These are phyloP conservation scores for Lecanosticta acicola DNA, from an alignment of 2,329 filamentous ascomycete species.

Conservation along the genomic window DNA sequence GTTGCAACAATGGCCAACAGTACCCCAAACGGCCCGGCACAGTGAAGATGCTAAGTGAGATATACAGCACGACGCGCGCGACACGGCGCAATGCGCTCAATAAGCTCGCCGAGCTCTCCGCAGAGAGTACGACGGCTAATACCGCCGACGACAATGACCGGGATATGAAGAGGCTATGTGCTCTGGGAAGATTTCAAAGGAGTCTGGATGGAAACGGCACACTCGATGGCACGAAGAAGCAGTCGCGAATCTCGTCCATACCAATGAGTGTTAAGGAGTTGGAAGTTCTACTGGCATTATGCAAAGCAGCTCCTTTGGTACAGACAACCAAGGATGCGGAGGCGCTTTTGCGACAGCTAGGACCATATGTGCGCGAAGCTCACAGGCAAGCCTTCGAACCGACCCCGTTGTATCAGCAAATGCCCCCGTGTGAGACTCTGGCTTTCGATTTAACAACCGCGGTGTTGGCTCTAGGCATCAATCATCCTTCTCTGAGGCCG, in stretches of 20 bases:
- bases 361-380: conserved; percentile 79
- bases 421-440: conserved; percentile 82
- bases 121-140: conserved; percentile 30
- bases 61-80: conserved; percentile 21
- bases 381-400: conserved; percentile 70
- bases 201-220: conserved; percentile 17
- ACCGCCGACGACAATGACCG: conserved; percentile 17
- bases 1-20: neutral
- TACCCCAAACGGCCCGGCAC: no score
- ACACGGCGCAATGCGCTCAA: conserved; percentile 47
- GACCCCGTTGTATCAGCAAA: conserved; percentile 74
- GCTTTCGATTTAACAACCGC: conserved; percentile 73
- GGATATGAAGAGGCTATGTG: conserved; percentile 41
- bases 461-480: conserved; percentile 71
- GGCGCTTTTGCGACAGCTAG: conserved; percentile 70
- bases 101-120: conserved; percentile 46
- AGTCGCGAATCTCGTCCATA: conserved; percentile 22
- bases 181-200: conserved; percentile 19
- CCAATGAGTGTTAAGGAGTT: conserved; percentile 69
- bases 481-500: conserved; percentile 63
- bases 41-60: conserved; percentile 17
- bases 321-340: conserved; percentile 66
- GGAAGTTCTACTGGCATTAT: conserved; percentile 84
- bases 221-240: conserved; percentile 7
- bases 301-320: conserved; percentile 77